Base-by-base conservation (phyloP, 768 basidiomycete genomes). In the Boletus patriciae region DNA sequence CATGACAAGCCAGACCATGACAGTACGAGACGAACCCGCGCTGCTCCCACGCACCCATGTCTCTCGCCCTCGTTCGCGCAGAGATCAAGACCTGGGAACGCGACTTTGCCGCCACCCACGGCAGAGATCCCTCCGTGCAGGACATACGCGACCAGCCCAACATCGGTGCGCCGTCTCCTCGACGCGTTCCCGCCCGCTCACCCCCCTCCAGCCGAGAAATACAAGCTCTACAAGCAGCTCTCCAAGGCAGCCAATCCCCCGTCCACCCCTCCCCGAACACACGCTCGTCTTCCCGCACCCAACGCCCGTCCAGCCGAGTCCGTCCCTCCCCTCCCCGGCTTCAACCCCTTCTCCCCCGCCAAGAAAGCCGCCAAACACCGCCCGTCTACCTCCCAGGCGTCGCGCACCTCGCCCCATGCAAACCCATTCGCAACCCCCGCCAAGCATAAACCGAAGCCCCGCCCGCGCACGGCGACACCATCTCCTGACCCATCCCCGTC, bases 41-140 rank as follows among this genome's bases (percentile, higher is more conserved):
- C 31, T 19, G 38, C 10, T 18, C 38, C 38, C 38, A n/a, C 38
- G 18, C 16, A 38, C 37, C 2, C 15, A 51, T 70, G 66, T 45
- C 59, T 15, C 58, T 71, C 37, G 41, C 51, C 0, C 60, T 76
- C 46, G 72, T 92, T 34, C 82, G 84, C 11, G 74, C 85, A 57
- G 84, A 92, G 66, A 83, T 93, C 58, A 93, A 93, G 70, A 58
- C 74, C 42, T 93, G 90, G 85, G 91, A 92, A 66, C 85, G 84
- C 58, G 76, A 77, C 19, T 93, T 91, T 71, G 82, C 78, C 55
- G 70, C 74, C 0, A 64, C 61, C 0, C 75, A 90, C 67, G 81
- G 79, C 40, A 78, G 81, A 58, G 79, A 82, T 34, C 85, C 90
- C 0, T 80, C 83, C 27, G 72, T 90, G 3, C 79, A 90, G 46